Evolutionary conservation across 2,329 filamentous ascomycete species (phyloP).

Genomic region (Blastomyces gilchristii): DNA sequence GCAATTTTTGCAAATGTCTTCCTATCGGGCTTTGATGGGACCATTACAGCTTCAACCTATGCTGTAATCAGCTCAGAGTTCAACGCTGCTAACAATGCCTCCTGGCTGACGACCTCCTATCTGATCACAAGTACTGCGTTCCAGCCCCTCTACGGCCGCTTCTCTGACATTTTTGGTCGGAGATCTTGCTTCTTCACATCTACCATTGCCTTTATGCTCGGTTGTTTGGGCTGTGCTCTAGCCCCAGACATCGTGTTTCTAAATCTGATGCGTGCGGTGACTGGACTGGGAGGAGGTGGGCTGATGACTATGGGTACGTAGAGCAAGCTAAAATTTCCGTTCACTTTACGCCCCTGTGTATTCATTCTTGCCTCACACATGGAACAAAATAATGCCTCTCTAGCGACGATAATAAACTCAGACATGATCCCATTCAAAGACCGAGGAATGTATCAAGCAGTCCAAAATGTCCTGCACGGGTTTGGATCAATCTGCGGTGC

Average conservation of each 20-base stretch:
- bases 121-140: slow-evolving; percentile 57
- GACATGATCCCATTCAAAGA: slow-evolving; percentile 65
- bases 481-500: slow-evolving; percentile 51
- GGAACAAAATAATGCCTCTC: neutral
- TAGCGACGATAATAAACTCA: slow-evolving; percentile 56
- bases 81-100: slow-evolving; percentile 37
- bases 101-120: slow-evolving; percentile 50
- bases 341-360: neutral
- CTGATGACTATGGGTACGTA: slow-evolving; percentile 50
- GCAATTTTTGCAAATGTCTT: slow-evolving; percentile 57
- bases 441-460: slow-evolving; percentile 60
- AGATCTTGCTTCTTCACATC: slow-evolving; percentile 52
- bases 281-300: slow-evolving; percentile 63
- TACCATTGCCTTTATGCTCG: slow-evolving; percentile 52
- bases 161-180: slow-evolving; percentile 61
- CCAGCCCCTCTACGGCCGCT: slow-evolving; percentile 61
- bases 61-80: slow-evolving; percentile 40
- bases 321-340: neutral
- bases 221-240: slow-evolving; percentile 59
- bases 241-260: slow-evolving; percentile 59
- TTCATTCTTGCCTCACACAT: neutral
- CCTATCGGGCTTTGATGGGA: slow-evolving; percentile 44
- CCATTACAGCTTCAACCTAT: slow-evolving; percentile 38
- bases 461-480: slow-evolving; percentile 51
- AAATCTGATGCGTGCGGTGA: slow-evolving; percentile 59